Conservation (phyloP, 2,329 filamentous ascomycete genomes). For the Diaporthe sp. region DNA sequence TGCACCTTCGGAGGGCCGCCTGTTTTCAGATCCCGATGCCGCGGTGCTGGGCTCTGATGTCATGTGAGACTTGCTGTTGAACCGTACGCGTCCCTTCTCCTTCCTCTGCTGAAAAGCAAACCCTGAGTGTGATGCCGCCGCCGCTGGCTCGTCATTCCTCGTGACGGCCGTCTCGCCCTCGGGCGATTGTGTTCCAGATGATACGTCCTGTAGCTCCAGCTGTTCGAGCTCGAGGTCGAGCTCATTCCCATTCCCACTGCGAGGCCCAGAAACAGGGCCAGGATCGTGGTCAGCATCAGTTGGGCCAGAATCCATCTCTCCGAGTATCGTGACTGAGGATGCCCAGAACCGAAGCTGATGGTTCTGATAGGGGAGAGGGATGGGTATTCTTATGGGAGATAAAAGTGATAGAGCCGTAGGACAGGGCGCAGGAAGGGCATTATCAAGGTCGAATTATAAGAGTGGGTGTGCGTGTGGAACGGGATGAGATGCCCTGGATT, state of each 20-base stretch:
- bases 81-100: conserved; percentile 62
- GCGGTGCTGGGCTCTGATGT: conserved; percentile 44
- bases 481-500: conserved; percentile 17
- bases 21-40: neutral
- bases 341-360: conserved; percentile 5
- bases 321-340: neutral
- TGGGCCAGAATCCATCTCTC: conserved; percentile 5
- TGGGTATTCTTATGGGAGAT: neutral
- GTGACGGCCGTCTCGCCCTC: neutral
- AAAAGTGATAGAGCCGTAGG: neutral
- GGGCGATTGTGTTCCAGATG: conserved; percentile 7
- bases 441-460: conserved; percentile 30
- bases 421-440: conserved; percentile 6
- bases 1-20: conserved; percentile 8
- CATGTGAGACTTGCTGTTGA: conserved; percentile 59
- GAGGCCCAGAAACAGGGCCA: conserved; percentile 14
- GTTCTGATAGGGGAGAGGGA: neutral
- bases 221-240: conserved; percentile 13
- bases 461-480: conserved; percentile 18
- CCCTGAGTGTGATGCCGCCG: neutral
- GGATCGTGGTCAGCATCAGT: conserved; percentile 26
- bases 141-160: neutral
- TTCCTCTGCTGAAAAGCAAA: conserved; percentile 45
- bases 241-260: conserved; percentile 1
- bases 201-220: conserved; percentile 13